Conservation (phyloP, 768 basidiomycete species). For the Podaxis sp. region DNA sequence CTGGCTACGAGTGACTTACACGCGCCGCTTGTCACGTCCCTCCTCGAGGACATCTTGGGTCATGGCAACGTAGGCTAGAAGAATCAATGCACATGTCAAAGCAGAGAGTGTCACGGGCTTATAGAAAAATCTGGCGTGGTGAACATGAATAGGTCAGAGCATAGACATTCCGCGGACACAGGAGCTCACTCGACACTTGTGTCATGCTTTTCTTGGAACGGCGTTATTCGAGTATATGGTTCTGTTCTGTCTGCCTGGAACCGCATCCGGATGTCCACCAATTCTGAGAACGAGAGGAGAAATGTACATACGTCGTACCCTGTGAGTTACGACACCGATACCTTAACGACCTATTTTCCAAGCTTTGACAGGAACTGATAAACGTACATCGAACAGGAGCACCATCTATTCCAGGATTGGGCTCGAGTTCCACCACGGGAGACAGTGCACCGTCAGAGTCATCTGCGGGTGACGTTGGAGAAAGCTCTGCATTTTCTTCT, state of each 20-base stretch:
- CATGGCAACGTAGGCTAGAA: constrained; percentile 80
- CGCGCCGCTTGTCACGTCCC: constrained; percentile 75
- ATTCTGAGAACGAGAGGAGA: constrained; percentile 23
- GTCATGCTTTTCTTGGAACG: constrained; percentile 82
- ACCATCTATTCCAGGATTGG: constrained; percentile 73
- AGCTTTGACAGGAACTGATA: constrained; percentile 13
- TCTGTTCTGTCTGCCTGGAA: constrained; percentile 80
- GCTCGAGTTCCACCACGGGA: constrained; percentile 54
- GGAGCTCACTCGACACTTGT: constrained; percentile 75
- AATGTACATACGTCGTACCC: constrained; percentile 79
- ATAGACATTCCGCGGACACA: not conserved
- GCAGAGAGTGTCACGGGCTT: constrained; percentile 80
- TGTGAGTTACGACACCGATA: constrained; percentile 29
- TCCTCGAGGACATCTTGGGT: constrained; percentile 84
- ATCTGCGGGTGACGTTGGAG: constrained; percentile 52
- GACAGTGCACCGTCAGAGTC: constrained; percentile 61
- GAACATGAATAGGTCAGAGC: constrained; percentile 17
- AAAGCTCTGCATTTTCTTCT: constrained; percentile 31
- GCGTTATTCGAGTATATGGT: constrained; percentile 77
- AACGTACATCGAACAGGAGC: constrained; percentile 79
- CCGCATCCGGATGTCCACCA: constrained; percentile 4
- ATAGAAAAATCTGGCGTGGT: constrained; percentile 72
- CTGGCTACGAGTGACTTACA: constrained; percentile 48
- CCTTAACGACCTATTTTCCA: not conserved
- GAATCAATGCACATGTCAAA: constrained; percentile 61